These are phyloP conservation scores for Gillenia trifoliata DNA, from an alignment of 306 rosid species.

Conservation along the genomic window DNA sequence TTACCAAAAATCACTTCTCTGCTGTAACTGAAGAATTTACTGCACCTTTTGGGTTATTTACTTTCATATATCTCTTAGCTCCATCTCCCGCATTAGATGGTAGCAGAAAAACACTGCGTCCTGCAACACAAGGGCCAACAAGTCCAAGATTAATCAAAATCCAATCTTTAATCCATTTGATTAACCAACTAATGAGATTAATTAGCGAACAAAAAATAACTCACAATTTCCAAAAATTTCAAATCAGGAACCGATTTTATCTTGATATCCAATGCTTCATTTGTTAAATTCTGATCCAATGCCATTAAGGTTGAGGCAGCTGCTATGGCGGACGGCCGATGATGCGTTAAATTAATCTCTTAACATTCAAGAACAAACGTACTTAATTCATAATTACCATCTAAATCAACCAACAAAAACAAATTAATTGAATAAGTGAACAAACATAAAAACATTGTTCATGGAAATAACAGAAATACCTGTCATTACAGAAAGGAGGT, in stretches of 20 bases:
- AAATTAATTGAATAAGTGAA: background rate
- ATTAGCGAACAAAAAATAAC: slow-evolving; percentile 6
- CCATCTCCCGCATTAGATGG: slow-evolving; percentile 45
- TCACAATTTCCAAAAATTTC: slow-evolving; percentile 46
- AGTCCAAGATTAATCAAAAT: background rate
- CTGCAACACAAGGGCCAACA: slow-evolving; percentile 25
- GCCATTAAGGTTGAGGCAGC: slow-evolving; percentile 69
- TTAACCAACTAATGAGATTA: too few relatives aligned
- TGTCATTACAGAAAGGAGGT: slow-evolving; percentile 42
- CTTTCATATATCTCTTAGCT: too few relatives aligned
- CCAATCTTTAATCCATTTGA: background rate
- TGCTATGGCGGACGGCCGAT: slow-evolving; percentile 69
- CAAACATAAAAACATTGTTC: background rate
- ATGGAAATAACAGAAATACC: slow-evolving; percentile 33
- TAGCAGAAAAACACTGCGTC: slow-evolving; percentile 50
- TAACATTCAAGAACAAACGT: slow-evolving; percentile 9
- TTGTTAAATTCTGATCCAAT: slow-evolving; percentile 45
- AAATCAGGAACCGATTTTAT: slow-evolving; percentile 48
- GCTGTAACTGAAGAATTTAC: background rate
- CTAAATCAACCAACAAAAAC: too few relatives aligned
- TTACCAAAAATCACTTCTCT: too few relatives aligned
- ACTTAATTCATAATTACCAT: background rate
- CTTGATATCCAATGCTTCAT: slow-evolving; percentile 44
- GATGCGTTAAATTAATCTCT: slow-evolving; percentile 59
- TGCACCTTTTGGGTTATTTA: slow-evolving; percentile 1